Evolutionary conservation across 768 basidiomycete genomes (phyloP).

Genomic region (Lentinula raphanica): DNA sequence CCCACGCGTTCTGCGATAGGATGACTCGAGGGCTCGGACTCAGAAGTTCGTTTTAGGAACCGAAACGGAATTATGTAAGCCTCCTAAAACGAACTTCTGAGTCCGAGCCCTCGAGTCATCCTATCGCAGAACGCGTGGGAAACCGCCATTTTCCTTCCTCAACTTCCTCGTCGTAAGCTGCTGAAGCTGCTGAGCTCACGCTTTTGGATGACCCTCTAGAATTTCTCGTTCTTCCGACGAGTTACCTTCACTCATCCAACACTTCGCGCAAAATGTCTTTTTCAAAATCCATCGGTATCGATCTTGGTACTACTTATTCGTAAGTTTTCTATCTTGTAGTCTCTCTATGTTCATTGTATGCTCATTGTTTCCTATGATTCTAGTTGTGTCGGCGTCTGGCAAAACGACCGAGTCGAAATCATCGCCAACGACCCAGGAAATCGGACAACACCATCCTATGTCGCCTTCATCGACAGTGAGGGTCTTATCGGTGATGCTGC

Average conservation of each 20-base stretch:
- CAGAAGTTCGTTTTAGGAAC: too few relatives aligned
- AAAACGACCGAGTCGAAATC: conserved; percentile 51
- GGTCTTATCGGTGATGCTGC: conserved; percentile 74
- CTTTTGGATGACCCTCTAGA: too few relatives aligned
- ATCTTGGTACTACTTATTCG: conserved; percentile 64
- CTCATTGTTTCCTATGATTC: background rate
- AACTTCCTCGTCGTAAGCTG: too few relatives aligned
- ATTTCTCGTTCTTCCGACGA: too few relatives aligned
- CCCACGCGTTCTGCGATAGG: too few relatives aligned
- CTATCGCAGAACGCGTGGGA: too few relatives aligned
- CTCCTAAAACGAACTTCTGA: too few relatives aligned
- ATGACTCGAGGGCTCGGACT: too few relatives aligned
- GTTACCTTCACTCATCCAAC: background rate
- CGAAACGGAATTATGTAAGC: too few relatives aligned
- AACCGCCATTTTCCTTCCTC: too few relatives aligned
- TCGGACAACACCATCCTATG: conserved; percentile 88
- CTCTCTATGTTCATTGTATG: conserved; percentile 46
- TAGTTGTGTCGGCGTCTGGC: conserved; percentile 7
- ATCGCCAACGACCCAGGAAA: conserved; percentile 89
- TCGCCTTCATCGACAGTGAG: conserved; percentile 87
- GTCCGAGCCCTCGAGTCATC: too few relatives aligned
- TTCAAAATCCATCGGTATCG: conserved; percentile 50
- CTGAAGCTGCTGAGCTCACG: too few relatives aligned
- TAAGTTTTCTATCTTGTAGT: conserved; percentile 31
- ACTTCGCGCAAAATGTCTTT: conserved; percentile 6